Base-by-base conservation (phyloP, 345 rosid species). In the Linum lewisii region DNA sequence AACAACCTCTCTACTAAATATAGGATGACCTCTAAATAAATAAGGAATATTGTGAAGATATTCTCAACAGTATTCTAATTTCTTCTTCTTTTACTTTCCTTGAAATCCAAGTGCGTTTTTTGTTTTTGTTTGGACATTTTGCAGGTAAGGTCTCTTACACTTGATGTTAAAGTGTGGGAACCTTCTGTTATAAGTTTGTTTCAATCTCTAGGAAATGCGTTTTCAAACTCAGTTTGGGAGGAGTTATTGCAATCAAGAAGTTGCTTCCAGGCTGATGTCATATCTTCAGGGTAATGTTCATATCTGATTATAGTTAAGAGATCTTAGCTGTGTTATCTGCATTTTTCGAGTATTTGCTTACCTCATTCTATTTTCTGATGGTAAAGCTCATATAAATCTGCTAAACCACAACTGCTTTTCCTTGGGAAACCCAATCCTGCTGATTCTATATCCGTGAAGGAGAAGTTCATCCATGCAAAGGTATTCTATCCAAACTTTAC, bases 141-240 rank as follows among this genome's bases (percentile, higher is more conserved):
- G 72, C 81, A 84, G 95, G 88, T 86, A 68, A 80, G 95, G 58
- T 84, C 95, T 24, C 76, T 86, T 60, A 86, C 81, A 38, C 95
- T 84, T 60, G 90, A 86, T 64, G 86, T 86, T 47, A 86, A 82
- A 79, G 95, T 79, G 60, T 84, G 95, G 95, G 88, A 84, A 62
- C 87, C 87, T 51, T 88, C 92, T 21, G 81, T 88, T 26, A 58
- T 88, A 77, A 73, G 73, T 62, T 64, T 88, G 60, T 88, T 88
- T 80, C 89, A 83, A 50, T 78, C 92, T 60, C 72, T 88, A 68
- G 92, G 95, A 57, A 84, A 88, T 52, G 16, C 66, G 51, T 80
- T 70, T 73, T 84, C 82, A 47, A 88, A 88, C 73, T 77, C 87
- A n/a, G 64, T 88, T 54, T 85, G 92, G 95, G 95, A 88, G 75